Percentiles rank a stretch among this genome's conserved stretches.
phyloP scores from a whole-genome alignment of 495 filamentous ascomycete species.

The Jackrogersella minutella region DNA sequence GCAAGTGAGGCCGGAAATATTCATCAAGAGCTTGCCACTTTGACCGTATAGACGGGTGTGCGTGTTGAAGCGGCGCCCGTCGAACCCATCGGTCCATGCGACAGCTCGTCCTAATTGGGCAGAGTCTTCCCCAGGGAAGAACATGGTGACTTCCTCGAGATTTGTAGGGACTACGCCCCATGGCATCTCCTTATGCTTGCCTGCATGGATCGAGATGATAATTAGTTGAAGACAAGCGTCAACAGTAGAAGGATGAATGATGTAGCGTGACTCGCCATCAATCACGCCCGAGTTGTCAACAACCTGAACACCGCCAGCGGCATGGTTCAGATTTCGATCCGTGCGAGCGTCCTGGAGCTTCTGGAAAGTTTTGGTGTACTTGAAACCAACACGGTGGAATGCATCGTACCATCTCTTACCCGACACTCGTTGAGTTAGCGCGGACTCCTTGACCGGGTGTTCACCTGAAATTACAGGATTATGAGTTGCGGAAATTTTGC shows the following conservation, averaged over 20 bases:
- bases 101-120: no score
- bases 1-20: conserved; percentile 33
- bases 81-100: conserved; percentile 19
- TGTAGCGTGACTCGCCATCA: conserved; percentile 48
- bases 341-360: conserved; percentile 38
- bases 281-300: neutral
- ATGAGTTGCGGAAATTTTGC: neutral
- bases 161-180: conserved; percentile 50
- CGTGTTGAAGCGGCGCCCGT: conserved; percentile 35
- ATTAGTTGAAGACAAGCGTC: conserved; percentile 50
- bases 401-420: conserved; percentile 48
- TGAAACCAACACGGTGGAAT: conserved; percentile 47
- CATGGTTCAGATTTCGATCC: conserved; percentile 31
- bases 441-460: neutral
- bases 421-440: conserved; percentile 23
- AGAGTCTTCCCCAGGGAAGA: no score
- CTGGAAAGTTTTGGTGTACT: conserved; percentile 51
- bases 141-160: conserved; percentile 51
- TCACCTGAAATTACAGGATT: neutral
- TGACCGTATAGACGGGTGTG: conserved; percentile 20
- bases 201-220: conserved; percentile 43
- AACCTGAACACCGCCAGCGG: neutral
- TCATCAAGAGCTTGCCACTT: conserved; percentile 18
- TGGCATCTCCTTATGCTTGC: conserved; percentile 11
- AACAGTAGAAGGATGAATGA: conserved; percentile 50